These are phyloP conservation scores for Sequoia sempervirens DNA, from an alignment of 75 land plant genomes.

Conservation along the genomic window DNA sequence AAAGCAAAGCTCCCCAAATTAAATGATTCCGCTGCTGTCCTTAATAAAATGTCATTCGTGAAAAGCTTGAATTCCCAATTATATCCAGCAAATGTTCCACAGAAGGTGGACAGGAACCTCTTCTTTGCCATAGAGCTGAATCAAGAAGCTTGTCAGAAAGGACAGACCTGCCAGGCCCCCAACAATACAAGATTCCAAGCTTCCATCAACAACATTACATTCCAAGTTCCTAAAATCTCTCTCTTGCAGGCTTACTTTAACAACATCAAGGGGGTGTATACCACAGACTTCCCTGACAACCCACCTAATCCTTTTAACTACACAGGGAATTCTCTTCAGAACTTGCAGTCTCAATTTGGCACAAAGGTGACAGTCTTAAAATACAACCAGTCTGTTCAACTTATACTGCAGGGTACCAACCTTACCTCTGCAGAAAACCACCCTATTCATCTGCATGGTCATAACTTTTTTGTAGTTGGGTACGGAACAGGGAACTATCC, in stretches of 20 bases:
- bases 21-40: constrained; percentile 26
- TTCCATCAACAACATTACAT: constrained; percentile 35
- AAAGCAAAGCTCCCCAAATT: constrained; percentile 21
- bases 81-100: constrained; percentile 23
- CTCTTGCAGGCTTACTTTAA: constrained; percentile 49
- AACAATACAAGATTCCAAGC: constrained; percentile 26
- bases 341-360: constrained; percentile 23
- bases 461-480: constrained; percentile 31
- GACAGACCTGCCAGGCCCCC: constrained; percentile 20
- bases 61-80: constrained; percentile 13
- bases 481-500: constrained; percentile 28
- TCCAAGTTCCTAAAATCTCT: constrained; percentile 14
- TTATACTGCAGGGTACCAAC: constrained; percentile 33
- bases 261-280: constrained; percentile 27
- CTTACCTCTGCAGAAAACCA: constrained; percentile 25
- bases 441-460: constrained; percentile 40
- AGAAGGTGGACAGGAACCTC: constrained; percentile 8
- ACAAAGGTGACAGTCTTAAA: constrained; percentile 34
- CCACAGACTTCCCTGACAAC: constrained; percentile 22
- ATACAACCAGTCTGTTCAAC: constrained; percentile 26
- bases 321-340: constrained; percentile 14
- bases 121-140: constrained; percentile 19
- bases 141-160: constrained; percentile 17
- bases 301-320: constrained; percentile 29
- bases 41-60: constrained; percentile 8